Evolutionary conservation across 371 early-diverging fungal species (phyloP).

Genomic region (Mortierella sp.): DNA sequence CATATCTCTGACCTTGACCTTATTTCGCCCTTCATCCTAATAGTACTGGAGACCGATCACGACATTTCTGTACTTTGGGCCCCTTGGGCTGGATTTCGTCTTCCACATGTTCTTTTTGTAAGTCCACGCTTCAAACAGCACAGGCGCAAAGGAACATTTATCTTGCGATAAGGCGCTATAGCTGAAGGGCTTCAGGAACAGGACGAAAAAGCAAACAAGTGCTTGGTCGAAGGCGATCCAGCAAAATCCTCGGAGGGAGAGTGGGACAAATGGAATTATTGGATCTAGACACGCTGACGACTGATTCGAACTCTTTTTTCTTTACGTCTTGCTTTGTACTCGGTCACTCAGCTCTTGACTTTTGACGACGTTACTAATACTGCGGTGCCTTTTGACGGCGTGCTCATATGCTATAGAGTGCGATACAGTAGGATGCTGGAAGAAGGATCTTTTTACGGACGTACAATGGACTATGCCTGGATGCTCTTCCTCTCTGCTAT

Average conservation of each 20-base stretch:
- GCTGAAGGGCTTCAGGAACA: not conserved
- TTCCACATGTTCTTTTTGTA: constrained; percentile 97
- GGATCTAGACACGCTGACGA: constrained; percentile 8
- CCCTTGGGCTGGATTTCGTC: constrained; percentile 88
- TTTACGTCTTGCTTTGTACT: not conserved
- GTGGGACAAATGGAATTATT: constrained; percentile 10
- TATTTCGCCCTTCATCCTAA: not conserved
- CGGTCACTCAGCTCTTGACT: not conserved
- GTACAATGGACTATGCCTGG: constrained; percentile 94
- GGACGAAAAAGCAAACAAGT: not conserved
- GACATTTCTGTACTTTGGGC: constrained; percentile 93
- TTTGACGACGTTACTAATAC: not conserved
- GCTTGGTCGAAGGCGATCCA: not conserved
- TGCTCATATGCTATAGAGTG: constrained; percentile 62
- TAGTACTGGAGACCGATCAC: constrained; percentile 95
- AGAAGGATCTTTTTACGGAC: constrained; percentile 91
- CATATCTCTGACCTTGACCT: constrained; percentile 13
- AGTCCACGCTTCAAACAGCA: constrained; percentile 33
- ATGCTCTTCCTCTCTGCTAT: constrained; percentile 77
- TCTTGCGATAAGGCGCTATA: not conserved
- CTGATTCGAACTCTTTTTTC: not conserved
- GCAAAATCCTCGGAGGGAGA: not conserved
- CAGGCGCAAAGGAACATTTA: not conserved
- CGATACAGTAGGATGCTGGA: constrained; percentile 94
- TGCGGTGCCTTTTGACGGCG: not conserved